phyloP scores from a whole-genome alignment of 176 grass and related monocot genomes.

The Elymus sibiricus region DNA sequence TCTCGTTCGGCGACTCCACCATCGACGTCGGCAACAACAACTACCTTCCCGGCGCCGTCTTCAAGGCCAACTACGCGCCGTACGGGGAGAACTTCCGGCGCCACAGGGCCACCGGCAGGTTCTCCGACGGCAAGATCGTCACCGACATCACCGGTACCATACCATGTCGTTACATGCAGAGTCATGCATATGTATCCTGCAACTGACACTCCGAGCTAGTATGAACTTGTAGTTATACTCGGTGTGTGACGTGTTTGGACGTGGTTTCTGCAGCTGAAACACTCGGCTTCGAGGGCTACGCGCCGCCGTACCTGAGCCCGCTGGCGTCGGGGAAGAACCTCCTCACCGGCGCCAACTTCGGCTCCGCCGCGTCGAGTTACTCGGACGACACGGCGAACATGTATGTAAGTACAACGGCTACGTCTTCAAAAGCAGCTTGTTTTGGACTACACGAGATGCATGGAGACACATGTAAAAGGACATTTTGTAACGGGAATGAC shows the following conservation, averaged over 20 bases:
- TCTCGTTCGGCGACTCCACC: slow-evolving; percentile 85
- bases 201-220: not conserved
- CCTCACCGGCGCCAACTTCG: slow-evolving; percentile 74
- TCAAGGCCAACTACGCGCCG: slow-evolving; percentile 71
- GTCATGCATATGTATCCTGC: not conserved
- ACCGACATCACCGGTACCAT: slow-evolving; percentile 66
- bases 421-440: not conserved
- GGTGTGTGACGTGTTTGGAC: not conserved
- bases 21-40: slow-evolving; percentile 89
- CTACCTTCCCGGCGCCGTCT: slow-evolving; percentile 41
- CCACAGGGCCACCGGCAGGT: slow-evolving; percentile 54
- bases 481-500: too few species aligned
- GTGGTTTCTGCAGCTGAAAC: slow-evolving; percentile 41
- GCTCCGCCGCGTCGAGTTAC: slow-evolving; percentile 75
- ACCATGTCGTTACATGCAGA: not conserved
- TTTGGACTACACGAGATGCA: not conserved
- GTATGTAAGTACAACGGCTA: slow-evolving; percentile 46
- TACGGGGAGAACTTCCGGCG: slow-evolving; percentile 65
- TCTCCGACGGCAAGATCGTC: slow-evolving; percentile 82
- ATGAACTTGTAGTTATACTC: not conserved
- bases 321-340: slow-evolving; percentile 60
- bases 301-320: slow-evolving; percentile 71
- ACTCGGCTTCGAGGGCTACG: slow-evolving; percentile 55
- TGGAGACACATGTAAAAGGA: not conserved
- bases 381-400: slow-evolving; percentile 61